These are phyloP conservation scores for Chlorophyllum brunneum DNA, from an alignment of 768 basidiomycete species.

Conservation along the genomic window DNA sequence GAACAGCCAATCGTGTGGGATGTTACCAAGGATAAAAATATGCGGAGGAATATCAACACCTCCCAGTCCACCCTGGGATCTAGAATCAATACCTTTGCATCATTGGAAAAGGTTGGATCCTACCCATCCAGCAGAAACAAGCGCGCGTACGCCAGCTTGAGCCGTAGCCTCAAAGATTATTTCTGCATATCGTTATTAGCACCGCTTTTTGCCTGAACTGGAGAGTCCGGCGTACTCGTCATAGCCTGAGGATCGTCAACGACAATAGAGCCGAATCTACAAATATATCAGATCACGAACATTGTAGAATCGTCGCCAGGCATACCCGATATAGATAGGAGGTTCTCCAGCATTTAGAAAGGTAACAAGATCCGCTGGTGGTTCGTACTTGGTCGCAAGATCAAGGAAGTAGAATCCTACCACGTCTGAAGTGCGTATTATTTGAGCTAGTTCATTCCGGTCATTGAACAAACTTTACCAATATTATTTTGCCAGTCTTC, in stretches of 20 bases:
- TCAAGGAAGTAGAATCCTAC: conserved; percentile 64
- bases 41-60: conserved; percentile 45
- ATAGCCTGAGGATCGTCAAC: conserved; percentile 50
- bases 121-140: conserved; percentile 65
- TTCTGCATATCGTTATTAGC: conserved; percentile 25
- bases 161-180: conserved; percentile 56
- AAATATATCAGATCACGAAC: not conserved
- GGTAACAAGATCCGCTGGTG: conserved; percentile 39
- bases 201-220: not conserved
- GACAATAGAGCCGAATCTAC: conserved; percentile 58
- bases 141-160: conserved; percentile 51
- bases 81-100: not conserved
- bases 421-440: conserved; percentile 36
- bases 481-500: conserved; percentile 61
- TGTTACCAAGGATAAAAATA: conserved; percentile 60
- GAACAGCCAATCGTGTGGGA: conserved; percentile 71
- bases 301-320: no score
- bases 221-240: conserved; percentile 33
- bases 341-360: conserved; percentile 47
- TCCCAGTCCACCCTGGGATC: conserved; percentile 48
- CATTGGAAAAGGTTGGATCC: conserved; percentile 7
- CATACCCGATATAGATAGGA: conserved; percentile 58
- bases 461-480: conserved; percentile 27
- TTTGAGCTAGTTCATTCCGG: not conserved
- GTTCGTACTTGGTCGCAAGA: conserved; percentile 43